Evolutionary conservation across 371 early-diverging fungal species (phyloP).

Genomic region (Haplosporangium sp.): DNA sequence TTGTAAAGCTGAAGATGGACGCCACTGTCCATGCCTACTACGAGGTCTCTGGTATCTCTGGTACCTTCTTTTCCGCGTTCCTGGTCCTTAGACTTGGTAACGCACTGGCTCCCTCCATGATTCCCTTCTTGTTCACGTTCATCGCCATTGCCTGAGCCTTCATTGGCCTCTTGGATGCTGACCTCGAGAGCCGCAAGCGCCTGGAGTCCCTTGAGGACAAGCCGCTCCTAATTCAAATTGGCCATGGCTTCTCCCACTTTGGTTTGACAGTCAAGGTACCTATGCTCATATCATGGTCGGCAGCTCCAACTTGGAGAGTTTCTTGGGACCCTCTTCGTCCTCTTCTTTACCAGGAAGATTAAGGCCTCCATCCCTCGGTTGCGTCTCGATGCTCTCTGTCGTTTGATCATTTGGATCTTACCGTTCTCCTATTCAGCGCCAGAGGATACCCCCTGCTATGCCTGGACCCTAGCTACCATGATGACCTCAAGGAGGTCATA

Average conservation of each 20-base stretch:
- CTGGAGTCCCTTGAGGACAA: constrained; percentile 19
- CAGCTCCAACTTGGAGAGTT: constrained; percentile 66
- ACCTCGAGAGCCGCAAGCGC: constrained; percentile 21
- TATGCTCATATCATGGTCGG: constrained; percentile 58
- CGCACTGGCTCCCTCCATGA: constrained; percentile 56
- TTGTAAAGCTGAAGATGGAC: constrained; percentile 66
- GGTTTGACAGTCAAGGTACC: constrained; percentile 55
- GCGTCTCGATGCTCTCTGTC: constrained; percentile 59
- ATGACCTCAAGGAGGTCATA: constrained; percentile 22
- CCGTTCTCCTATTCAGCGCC: constrained; percentile 36
- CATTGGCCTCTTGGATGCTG: constrained; percentile 47
- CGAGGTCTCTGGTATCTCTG: constrained; percentile 64
- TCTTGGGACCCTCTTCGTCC: constrained; percentile 59
- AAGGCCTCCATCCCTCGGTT: constrained; percentile 62
- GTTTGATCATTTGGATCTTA: constrained; percentile 57
- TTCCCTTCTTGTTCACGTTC: constrained; percentile 58
- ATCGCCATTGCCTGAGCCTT: constrained; percentile 58
- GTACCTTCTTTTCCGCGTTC: constrained; percentile 60
- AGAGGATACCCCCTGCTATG: constrained; percentile 27
- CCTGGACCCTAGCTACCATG: constrained; percentile 55
- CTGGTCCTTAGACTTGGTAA: constrained; percentile 56
- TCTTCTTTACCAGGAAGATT: constrained; percentile 56
- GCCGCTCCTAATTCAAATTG: constrained; percentile 25
- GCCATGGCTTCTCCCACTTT: constrained; percentile 53
- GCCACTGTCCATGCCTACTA: constrained; percentile 63